phyloP scores from a whole-genome alignment of 2,329 filamentous ascomycete species.

The Cladophialophora yegresii region DNA sequence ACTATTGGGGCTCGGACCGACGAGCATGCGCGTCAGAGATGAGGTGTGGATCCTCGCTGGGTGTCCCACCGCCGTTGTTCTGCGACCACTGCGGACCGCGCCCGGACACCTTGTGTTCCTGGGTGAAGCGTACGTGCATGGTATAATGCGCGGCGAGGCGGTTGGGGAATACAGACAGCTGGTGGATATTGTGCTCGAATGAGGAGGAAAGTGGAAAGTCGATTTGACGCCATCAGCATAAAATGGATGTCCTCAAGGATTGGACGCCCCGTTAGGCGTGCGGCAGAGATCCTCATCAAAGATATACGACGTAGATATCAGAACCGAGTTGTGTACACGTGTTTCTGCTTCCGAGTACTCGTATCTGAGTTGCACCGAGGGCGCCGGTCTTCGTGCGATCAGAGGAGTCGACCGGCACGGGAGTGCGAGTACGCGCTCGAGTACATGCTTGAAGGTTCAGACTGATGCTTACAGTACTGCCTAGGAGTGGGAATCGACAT shows the following conservation, averaged over 20 bases:
- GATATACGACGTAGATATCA: no score
- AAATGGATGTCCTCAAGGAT: background rate
- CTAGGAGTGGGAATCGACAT: no score
- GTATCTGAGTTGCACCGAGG: no score
- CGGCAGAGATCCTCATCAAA: no score
- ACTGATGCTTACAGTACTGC: no score
- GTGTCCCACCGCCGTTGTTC: background rate
- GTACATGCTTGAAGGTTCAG: no score
- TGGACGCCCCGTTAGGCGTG: no score
- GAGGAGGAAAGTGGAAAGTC: background rate
- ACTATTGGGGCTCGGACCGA: background rate
- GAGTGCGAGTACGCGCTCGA: no score
- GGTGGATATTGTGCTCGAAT: background rate
- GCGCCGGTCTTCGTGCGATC: no score
- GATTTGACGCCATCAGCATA: background rate
- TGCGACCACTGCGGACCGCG: background rate
- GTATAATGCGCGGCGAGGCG: background rate
- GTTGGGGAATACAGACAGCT: background rate
- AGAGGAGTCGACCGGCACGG: no score
- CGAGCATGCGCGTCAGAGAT: background rate
- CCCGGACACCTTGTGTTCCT: background rate
- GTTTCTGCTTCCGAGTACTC: no score
- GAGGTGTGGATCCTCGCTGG: background rate
- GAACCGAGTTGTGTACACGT: no score
- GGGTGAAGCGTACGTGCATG: background rate